Conservation (phyloP, 352 stramenopile species). For the Phytopythium delawarense region DNA sequence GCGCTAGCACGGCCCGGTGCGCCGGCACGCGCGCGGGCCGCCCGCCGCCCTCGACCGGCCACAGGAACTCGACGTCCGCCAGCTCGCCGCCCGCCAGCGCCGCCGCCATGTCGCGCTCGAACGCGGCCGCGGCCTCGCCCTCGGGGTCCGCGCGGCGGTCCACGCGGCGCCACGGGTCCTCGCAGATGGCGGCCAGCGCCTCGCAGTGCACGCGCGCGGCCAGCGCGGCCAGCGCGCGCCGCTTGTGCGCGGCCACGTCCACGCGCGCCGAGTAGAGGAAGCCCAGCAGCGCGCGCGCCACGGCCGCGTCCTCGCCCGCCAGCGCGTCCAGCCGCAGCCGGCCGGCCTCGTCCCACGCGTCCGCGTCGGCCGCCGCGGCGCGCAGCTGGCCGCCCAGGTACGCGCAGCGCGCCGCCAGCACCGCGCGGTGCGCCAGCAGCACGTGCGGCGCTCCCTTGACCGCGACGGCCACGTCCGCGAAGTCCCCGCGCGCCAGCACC, state of each 20-base stretch:
- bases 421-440: conserved; percentile 42
- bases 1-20: conserved; percentile 67
- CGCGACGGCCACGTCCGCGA: conserved; percentile 50
- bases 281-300: conserved; percentile 58
- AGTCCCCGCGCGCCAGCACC: conserved; percentile 43
- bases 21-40: conserved; percentile 37
- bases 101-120: conserved; percentile 50
- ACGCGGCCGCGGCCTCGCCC: conserved; percentile 19
- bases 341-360: conserved; percentile 5
- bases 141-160: conserved; percentile 16
- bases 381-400: conserved; percentile 59
- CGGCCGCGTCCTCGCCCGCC: conserved; percentile 44
- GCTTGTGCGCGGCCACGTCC: conserved; percentile 59
- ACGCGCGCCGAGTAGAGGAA: conserved; percentile 75
- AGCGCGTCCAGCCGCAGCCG: conserved; percentile 49
- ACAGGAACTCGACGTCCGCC: conserved; percentile 77
- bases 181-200: conserved; percentile 35
- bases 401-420: conserved; percentile 52
- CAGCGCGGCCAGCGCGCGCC: conserved; percentile 45
- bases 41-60: conserved; percentile 33
- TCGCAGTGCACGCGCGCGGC: conserved; percentile 52
- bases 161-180: conserved; percentile 45
- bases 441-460: neutral
- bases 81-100: conserved; percentile 41
- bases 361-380: conserved; percentile 11